Evolutionary conservation across 306 rosid genomes (phyloP), one percentile per base, ranked within the genome.

Genomic region (Vigna nakashimae): DNA sequence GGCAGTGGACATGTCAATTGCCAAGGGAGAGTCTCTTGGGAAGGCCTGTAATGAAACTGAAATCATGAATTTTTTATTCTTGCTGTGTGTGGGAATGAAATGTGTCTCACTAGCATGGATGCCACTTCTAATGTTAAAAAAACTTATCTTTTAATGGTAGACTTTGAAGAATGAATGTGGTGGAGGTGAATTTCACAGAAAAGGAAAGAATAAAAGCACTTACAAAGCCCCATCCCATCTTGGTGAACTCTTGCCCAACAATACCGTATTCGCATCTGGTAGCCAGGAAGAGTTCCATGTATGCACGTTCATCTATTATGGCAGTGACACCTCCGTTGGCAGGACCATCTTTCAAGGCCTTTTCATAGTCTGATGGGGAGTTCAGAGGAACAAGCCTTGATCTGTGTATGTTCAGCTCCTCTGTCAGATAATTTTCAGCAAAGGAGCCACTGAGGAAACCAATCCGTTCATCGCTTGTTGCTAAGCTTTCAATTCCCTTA

Each of bases 151-250:
- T 28, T 0, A 8, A 53, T 17, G 26, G 9, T 12, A 38, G 4
- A 40, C 10, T 40, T 40, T 40, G 45, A 40, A 24, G 2, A 17
- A 10, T 58, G 53, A 13, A 14, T 7, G 6, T 26, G n/a, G 16
- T 30, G 22, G 7, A 4, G 30, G 1, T 9, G 58, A 58, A 5
- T 42, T 43, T 58, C 15, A 62, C 0, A 62, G 3, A 14, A 52
- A 9, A 42, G 4, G 9, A 15, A 63, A 30, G 52, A 7, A 57
- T 13, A 1, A 0, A 73, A 51, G 50, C 24, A 89, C 97, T 92
- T 85, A 92, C 97, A 86, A 89, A 92, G 65, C 97, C 97, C 97
- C 97, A 92, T 1, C 96, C 94, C 49, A 87, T 86, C 85, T 88
- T 92, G 83, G 97, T 92, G 90, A 92, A 92, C 80, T 92, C 92